These are phyloP conservation scores for Scheffersomyces coipomensis DNA, from an alignment of 805 yeast genomes.

Conservation along the genomic window DNA sequence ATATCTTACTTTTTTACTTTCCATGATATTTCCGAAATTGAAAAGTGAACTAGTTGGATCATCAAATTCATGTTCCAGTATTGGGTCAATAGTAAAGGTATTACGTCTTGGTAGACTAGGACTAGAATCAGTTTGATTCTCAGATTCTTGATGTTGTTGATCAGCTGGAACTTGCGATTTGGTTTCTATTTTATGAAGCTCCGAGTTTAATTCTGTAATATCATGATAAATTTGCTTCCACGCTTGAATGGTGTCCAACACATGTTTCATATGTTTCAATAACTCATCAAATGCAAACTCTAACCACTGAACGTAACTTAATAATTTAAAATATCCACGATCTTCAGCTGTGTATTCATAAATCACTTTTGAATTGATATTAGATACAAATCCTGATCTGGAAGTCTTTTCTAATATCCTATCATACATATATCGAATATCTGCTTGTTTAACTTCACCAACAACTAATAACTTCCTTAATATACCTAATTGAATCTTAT, in stretches of 20 bases:
- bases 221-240: conserved; percentile 31
- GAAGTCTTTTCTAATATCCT: conserved; percentile 3
- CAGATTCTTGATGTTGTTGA: neutral
- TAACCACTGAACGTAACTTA: conserved; percentile 6
- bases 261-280: conserved; percentile 16
- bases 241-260: conserved; percentile 8
- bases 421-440: conserved; percentile 21
- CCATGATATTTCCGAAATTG: conserved; percentile 43
- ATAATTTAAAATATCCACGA: neutral
- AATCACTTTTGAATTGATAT: neutral
- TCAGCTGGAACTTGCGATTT: conserved; percentile 6
- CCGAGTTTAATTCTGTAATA: conserved; percentile 26
- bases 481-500: conserved; percentile 24
- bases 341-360: neutral
- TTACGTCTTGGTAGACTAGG: conserved; percentile 13
- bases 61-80: conserved; percentile 10
- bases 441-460: conserved; percentile 31
- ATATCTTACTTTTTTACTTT: conserved; percentile 50
- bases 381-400: neutral
- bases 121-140: neutral
- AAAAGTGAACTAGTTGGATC: conserved; percentile 24
- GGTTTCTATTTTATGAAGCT: conserved; percentile 26
- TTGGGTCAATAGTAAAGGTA: conserved; percentile 13
- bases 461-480: conserved; percentile 37
- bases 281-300: conserved; percentile 12